Evolutionary conservation across 257 asterid species (phyloP).

Genomic region (Ballota nigra): DNA sequence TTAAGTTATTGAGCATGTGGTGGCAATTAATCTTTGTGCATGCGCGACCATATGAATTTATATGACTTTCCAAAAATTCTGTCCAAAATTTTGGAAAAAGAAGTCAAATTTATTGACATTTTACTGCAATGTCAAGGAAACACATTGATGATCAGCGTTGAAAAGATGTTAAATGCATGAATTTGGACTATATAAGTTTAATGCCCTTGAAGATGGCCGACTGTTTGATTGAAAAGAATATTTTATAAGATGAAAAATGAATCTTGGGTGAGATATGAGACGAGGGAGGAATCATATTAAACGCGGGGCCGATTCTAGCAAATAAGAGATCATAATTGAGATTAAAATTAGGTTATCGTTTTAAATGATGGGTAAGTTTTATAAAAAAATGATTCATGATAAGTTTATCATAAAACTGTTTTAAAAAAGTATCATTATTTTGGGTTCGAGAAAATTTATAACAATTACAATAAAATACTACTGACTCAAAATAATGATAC

Average conservation of each 20-base stretch:
- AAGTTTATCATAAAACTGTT: too few relatives aligned
- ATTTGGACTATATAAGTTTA: background rate
- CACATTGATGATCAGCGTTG: background rate
- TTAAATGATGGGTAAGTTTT: too few relatives aligned
- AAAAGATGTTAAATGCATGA: slow-evolving; percentile 8
- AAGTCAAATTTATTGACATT: slow-evolving; percentile 19
- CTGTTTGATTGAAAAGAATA: background rate
- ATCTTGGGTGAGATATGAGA: background rate
- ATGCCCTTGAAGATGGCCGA: background rate
- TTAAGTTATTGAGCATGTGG: slow-evolving; percentile 1
- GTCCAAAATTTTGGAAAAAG: background rate
- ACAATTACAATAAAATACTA: too few relatives aligned
- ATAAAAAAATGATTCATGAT: too few relatives aligned
- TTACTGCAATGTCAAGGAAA: background rate
- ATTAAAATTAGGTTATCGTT: too few relatives aligned
- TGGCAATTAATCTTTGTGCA: background rate
- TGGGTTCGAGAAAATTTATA: too few relatives aligned
- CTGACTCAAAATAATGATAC: too few relatives aligned
- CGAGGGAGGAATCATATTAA: too few relatives aligned
- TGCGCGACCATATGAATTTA: background rate
- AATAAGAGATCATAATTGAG: too few relatives aligned
- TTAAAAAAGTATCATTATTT: too few relatives aligned
- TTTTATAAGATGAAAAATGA: background rate
- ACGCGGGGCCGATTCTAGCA: too few relatives aligned
- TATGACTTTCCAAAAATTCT: background rate